phyloP scores from a whole-genome alignment of 2,329 filamentous ascomycete species.

The Zymoseptoria brevis region DNA sequence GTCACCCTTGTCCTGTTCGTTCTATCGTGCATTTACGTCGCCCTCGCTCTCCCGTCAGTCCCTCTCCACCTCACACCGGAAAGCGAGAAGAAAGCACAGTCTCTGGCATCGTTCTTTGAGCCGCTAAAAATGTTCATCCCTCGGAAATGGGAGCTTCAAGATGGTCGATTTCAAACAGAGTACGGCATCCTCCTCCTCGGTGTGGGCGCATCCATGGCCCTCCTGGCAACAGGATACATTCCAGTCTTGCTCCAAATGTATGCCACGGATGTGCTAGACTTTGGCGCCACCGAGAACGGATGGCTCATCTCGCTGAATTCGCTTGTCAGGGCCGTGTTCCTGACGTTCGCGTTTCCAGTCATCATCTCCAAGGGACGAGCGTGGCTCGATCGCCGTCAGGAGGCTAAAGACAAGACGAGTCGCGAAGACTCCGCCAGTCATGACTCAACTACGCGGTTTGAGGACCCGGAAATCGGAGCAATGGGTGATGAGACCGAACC shows the following conservation, averaged over 20 bases:
- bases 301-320: constrained; percentile 40
- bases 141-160: constrained; percentile 44
- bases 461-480: constrained; percentile 27
- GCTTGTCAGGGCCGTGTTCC: constrained; percentile 37
- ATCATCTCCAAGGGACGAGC: constrained; percentile 37
- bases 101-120: constrained; percentile 51
- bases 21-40: constrained; percentile 35
- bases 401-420: constrained; percentile 22
- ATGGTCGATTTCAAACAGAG: constrained; percentile 47
- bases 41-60: constrained; percentile 42
- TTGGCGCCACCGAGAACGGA: constrained; percentile 39
- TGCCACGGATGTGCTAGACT: constrained; percentile 38
- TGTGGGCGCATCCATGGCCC: constrained; percentile 57
- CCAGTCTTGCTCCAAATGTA: constrained; percentile 49
- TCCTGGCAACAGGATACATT: constrained; percentile 62
- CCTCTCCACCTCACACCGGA: constrained; percentile 32
- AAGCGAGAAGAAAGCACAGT: constrained; percentile 26
- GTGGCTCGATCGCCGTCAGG: constrained; percentile 37
- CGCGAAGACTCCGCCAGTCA: constrained; percentile 13
- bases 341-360: constrained; percentile 38
- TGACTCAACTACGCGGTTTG: constrained; percentile 24
- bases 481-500: constrained; percentile 40
- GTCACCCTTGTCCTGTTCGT: constrained; percentile 52
- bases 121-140: constrained; percentile 56
- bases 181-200: constrained; percentile 58